Evolutionary conservation across 2,329 filamentous ascomycete genomes (phyloP), one percentile per base, ranked within the genome.

Genomic region (Lachnellula hyalina): DNA sequence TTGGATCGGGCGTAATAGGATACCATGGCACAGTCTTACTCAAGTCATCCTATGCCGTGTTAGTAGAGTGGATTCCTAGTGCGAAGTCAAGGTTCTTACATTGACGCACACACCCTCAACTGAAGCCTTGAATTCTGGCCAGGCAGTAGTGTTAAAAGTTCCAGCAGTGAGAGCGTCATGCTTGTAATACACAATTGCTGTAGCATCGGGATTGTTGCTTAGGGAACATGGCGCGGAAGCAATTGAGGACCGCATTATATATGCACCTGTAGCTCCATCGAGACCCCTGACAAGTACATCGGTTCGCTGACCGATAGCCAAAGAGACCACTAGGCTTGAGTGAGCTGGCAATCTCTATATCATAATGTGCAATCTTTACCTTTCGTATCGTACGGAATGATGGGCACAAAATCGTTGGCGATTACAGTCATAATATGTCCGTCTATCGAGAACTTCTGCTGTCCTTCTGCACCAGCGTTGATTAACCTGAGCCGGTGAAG

Each of bases 141-240:
- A 65, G 3, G 62, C 42, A 1, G 49, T 59, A 14, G 58, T 61
- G 41, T 28, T 61, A 14, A 61, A 57, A 6, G 40, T 52, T 9
- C 45, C n/a, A 15, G 47, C 17, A 1, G 46, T 17, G 3, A 36
- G n/a, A 2, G 34, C 73, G 2, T 79, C 78, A 7, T 74, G 64
- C 35, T 83, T 74, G 66, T 89, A 89, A 71, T 85, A 86, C 38
- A 89, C 75, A 8, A 78, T 81, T 0, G 84, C 86, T 1, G 81
- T 65, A 3, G 79, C 83, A 51, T 77, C 63, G 1, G 76, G 77
- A 44, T 80, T 75, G 19, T 67, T 71, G 2, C 74, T 64, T 1
- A 72, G 59, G 2, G 78, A 76, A 71, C 80, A 82, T 5, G 23
- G 34, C 12, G 42, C 54, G 11, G 40, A n/a, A 21, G 64, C 47